phyloP scores from a whole-genome alignment of 805 yeast genomes.

The Saturnispora sekii region DNA sequence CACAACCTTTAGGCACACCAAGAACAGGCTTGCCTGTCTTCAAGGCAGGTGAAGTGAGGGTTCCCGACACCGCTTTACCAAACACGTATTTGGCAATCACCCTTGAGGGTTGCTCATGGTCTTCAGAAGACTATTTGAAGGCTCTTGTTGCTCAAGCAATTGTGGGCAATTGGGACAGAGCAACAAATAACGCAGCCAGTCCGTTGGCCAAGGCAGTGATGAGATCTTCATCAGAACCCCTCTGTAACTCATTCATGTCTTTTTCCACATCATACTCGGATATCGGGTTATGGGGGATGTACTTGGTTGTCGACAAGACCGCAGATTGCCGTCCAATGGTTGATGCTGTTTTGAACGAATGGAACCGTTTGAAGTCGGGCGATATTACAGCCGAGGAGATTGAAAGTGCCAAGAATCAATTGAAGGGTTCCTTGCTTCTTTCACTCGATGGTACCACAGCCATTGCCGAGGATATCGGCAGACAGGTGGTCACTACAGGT shows the following conservation, averaged over 20 bases:
- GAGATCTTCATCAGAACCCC: constrained; percentile 44
- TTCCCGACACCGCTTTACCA: constrained; percentile 76
- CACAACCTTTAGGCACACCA: constrained; percentile 63
- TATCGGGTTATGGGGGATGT: constrained; percentile 96
- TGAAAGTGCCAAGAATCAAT: constrained; percentile 87
- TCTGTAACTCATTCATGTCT: constrained; percentile 93
- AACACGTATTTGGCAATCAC: constrained; percentile 88
- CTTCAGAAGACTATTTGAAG: constrained; percentile 87
- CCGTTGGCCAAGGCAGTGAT: constrained; percentile 60
- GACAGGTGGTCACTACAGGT: constrained; percentile 95
- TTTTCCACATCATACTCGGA: constrained; percentile 96
- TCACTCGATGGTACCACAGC: constrained; percentile 94
- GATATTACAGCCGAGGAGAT: constrained; percentile 74
- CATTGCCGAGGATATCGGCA: constrained; percentile 94
- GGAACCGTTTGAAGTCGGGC: constrained; percentile 81
- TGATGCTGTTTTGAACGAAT: constrained; percentile 71
- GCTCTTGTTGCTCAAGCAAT: constrained; percentile 95
- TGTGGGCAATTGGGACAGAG: constrained; percentile 95
- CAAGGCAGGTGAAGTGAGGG: constrained; percentile 76
- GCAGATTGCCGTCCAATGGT: constrained; percentile 57
- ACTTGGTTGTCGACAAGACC: constrained; percentile 73
- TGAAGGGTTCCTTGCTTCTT: constrained; percentile 82
- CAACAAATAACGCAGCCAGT: constrained; percentile 73
- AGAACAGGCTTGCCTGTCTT: constrained; percentile 71
- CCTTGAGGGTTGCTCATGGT: constrained; percentile 98